Conservation (phyloP, 2,329 filamentous ascomycete genomes). For the Chaetomium globosum region DNA sequence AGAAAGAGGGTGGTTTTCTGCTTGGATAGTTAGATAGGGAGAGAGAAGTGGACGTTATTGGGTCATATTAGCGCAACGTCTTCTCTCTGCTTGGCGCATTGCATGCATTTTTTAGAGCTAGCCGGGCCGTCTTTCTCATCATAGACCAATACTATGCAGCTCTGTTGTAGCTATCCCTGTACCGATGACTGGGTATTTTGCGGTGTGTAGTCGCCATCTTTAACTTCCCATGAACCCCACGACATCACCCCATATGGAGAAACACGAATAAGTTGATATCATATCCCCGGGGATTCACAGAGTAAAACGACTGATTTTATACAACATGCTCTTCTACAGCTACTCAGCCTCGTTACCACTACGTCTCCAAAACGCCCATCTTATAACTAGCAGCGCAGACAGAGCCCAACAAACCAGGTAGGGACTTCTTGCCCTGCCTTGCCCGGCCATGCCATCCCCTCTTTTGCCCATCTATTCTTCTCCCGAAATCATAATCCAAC, state of each 20-base stretch:
- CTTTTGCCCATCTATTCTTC: background rate
- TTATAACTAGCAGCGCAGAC: background rate
- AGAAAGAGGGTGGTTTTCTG: background rate
- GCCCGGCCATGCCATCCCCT: too few species aligned
- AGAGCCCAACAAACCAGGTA: background rate
- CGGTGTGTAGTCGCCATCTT: background rate
- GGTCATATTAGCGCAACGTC: background rate
- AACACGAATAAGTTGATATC: background rate
- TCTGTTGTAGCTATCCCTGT: background rate
- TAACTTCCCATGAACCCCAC: background rate
- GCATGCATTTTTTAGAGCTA: constrained; percentile 11
- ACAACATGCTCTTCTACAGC: background rate
- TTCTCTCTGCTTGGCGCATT: background rate
- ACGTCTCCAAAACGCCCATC: background rate
- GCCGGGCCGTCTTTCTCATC: background rate
- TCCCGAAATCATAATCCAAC: background rate
- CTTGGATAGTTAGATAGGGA: constrained; percentile 8
- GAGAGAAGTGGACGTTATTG: background rate
- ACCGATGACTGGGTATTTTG: background rate
- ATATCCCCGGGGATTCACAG: too few species aligned
- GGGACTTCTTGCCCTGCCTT: background rate
- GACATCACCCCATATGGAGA: background rate
- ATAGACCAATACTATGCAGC: constrained; percentile 7
- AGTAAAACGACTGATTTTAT: background rate
- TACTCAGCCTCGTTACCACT: background rate